Evolutionary conservation across 805 yeast genomes (phyloP), one percentile per base, ranked within the genome.

Genomic region (Teunomyces funiuensis): DNA sequence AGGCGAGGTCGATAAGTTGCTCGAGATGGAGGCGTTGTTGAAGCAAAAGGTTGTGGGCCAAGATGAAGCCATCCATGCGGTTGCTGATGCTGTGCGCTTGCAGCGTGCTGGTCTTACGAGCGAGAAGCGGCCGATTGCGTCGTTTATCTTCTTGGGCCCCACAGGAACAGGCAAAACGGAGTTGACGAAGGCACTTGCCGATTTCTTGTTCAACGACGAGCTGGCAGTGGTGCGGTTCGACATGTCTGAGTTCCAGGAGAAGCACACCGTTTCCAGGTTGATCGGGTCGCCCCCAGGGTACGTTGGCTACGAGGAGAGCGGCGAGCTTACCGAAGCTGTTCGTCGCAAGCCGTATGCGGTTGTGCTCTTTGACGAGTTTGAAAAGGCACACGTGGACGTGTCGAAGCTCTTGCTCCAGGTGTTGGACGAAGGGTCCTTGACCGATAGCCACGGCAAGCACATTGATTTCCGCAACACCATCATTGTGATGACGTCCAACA

Each of bases 91-190:
- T 1, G 98, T 91, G 11, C 83, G 97, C 62, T 72, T 91, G 44
- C 99, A 93, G 61, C 79, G 99, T 57, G 99, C 99, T 0, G 99
- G 99, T 1, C 77, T 91, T 45, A 91, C 98, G 7, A 85, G 87
- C 61, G 96, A 89, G 49, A 86, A 86, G 63, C 78, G 97, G 46
- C 99, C 99, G 5, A 90, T 91, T 54, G 98, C 97, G 1, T 85
- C 96, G 41, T 93, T 93, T 64, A 84, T 91, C 85, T 93, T 93
- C 65, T 72, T 93, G 50, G 99, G 99, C 16, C 98, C 99, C 40
- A 93, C 99, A 0, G 99, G 99, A 68, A 91, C 98, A 0, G 99
- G 99, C 68, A 91, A 91, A 65, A 93, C 99, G 0, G 98, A 93
- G 63, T 74, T 93, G 39, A 90, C 97, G 6, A 91, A 93, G 62